Conservation (phyloP, 1,139 yeast species). For the Kluyveromyces sp. region DNA sequence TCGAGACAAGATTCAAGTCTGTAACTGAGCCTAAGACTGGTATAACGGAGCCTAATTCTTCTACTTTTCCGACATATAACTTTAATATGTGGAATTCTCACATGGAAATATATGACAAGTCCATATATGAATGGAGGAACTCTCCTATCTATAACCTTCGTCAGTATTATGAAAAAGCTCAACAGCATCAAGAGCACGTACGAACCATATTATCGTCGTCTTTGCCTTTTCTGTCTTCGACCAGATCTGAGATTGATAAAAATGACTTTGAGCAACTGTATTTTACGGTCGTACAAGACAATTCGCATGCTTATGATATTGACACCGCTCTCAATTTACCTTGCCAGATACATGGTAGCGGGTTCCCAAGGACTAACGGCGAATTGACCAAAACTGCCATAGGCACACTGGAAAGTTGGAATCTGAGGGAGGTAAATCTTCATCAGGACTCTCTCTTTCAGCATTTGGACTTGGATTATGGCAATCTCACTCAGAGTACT, state of each 20-base stretch:
- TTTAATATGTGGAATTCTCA: constrained; percentile 35
- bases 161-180: constrained; percentile 48
- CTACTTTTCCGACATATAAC: constrained; percentile 33
- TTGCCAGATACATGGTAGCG: constrained; percentile 27
- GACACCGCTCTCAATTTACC: constrained; percentile 45
- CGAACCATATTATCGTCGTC: constrained; percentile 14
- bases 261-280: constrained; percentile 40
- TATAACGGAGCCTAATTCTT: constrained; percentile 28
- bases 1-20: constrained; percentile 38
- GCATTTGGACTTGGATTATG: constrained; percentile 37
- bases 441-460: constrained; percentile 48
- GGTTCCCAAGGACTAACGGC: background rate
- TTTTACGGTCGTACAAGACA: constrained; percentile 40
- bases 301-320: constrained; percentile 37
- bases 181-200: constrained; percentile 31
- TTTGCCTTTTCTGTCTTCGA: constrained; percentile 4
- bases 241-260: constrained; percentile 7
- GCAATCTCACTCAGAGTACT: constrained; percentile 42
- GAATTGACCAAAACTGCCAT: constrained; percentile 6
- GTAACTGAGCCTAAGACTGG: constrained; percentile 32
- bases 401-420: constrained; percentile 48
- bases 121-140: constrained; percentile 35
- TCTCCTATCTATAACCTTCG: constrained; percentile 44
- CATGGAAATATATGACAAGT: constrained; percentile 32
- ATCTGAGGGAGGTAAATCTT: constrained; percentile 57